Percentiles rank a stretch among this genome's conserved stretches.
Evolutionary conservation across 1,284 basidiomycete species (phyloP).

Genomic region (Apiotrichum brassicae): DNA sequence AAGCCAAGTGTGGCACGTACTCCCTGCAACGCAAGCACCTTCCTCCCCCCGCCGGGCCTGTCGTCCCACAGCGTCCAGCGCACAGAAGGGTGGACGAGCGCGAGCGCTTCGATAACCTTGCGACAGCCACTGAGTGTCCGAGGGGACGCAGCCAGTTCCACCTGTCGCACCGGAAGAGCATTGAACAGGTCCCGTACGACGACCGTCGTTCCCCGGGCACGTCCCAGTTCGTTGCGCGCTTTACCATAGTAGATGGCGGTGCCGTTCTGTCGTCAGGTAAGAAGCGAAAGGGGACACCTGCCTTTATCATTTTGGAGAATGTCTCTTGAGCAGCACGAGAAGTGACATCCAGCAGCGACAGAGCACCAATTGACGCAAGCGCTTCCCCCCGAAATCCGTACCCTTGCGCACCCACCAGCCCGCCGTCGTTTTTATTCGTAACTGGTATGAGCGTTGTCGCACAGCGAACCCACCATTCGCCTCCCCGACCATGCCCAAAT

Average conservation of each 20-base stretch:
- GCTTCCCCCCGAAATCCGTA: slow-evolving; percentile 91
- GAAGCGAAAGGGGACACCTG: not conserved
- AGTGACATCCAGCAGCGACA: slow-evolving; percentile 57
- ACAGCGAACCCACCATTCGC: slow-evolving; percentile 57
- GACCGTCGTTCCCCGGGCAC: slow-evolving; percentile 63
- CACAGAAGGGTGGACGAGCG: slow-evolving; percentile 64
- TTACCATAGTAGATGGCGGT: slow-evolving; percentile 12
- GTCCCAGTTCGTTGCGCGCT: slow-evolving; percentile 57
- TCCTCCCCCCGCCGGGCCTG: slow-evolving; percentile 13
- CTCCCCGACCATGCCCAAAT: slow-evolving; percentile 57
- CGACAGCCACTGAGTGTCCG: slow-evolving; percentile 61
- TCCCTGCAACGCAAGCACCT: slow-evolving; percentile 43
- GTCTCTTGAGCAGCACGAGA: slow-evolving; percentile 67
- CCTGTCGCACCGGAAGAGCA: slow-evolving; percentile 55
- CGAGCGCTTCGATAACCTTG: slow-evolving; percentile 63
- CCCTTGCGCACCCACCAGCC: slow-evolving; percentile 43
- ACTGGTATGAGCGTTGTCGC: slow-evolving; percentile 9
- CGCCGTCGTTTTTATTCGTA: slow-evolving; percentile 18
- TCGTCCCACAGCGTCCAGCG: slow-evolving; percentile 62
- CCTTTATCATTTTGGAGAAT: too few species aligned
- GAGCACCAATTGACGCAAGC: slow-evolving; percentile 69
- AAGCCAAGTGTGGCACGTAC: slow-evolving; percentile 47
- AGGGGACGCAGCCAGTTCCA: slow-evolving; percentile 40
- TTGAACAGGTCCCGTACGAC: slow-evolving; percentile 78
- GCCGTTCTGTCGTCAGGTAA: slow-evolving; percentile 12